A percentile compares a stretch with the other conserved stretches of the same genome.
Evolutionary conservation across 768 basidiomycete genomes (phyloP).

Genomic region (Boletales sp.): DNA sequence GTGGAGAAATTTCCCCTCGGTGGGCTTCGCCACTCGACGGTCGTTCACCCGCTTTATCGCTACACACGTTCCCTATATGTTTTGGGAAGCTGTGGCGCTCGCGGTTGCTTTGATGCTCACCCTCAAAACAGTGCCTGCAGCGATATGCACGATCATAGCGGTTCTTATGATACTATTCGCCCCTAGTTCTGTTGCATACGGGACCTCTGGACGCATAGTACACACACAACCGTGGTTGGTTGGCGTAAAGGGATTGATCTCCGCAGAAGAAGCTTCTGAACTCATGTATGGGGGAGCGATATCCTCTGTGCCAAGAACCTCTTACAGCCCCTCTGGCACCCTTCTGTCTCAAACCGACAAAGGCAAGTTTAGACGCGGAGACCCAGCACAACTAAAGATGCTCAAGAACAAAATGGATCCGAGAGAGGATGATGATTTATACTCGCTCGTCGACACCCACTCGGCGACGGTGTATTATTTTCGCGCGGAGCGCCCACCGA

Average conservation of each 20-base stretch:
- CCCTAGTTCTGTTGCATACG: slow-evolving; percentile 7
- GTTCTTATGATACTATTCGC: background rate
- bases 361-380: slow-evolving; percentile 16
- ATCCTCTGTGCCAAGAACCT: slow-evolving; percentile 3
- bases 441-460: slow-evolving; percentile 22
- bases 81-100: slow-evolving; percentile 1
- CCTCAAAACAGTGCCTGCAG: too few relatives aligned
- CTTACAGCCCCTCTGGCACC: slow-evolving; percentile 20
- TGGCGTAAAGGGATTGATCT: slow-evolving; percentile 22
- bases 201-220: slow-evolving; percentile 18
- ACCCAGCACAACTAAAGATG: slow-evolving; percentile 5
- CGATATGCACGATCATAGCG: too few relatives aligned
- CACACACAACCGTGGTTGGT: slow-evolving; percentile 15
- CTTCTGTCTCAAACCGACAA: slow-evolving; percentile 3
- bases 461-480: slow-evolving; percentile 25
- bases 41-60: slow-evolving; percentile 13
- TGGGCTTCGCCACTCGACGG: slow-evolving; percentile 5
- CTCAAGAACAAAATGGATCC: background rate
- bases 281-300: slow-evolving; percentile 14
- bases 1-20: slow-evolving; percentile 22
- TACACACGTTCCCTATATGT: background rate
- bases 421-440: slow-evolving; percentile 7
- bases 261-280: slow-evolving; percentile 6
- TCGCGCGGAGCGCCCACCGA: slow-evolving; percentile 18
- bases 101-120: background rate